These are phyloP conservation scores for Arctium minus DNA, from an alignment of 129 eudicot species.

Conservation along the genomic window DNA sequence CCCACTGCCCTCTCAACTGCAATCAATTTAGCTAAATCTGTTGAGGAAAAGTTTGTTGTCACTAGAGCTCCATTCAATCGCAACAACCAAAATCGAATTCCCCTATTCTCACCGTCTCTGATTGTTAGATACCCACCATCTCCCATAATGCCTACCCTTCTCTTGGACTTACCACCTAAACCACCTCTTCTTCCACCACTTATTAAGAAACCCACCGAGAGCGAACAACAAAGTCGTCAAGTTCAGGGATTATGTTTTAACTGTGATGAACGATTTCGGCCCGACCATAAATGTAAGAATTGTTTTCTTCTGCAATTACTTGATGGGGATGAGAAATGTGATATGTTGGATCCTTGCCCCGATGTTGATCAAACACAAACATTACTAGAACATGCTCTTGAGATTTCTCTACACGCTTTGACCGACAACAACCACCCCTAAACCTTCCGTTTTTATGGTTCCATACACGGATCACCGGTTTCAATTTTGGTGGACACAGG, in stretches of 20 bases:
- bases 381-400: not conserved
- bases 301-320: not conserved
- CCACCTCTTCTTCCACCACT: not conserved
- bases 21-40: no score
- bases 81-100: no score
- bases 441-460: not conserved
- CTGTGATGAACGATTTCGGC: not conserved
- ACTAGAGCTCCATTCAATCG: no score
- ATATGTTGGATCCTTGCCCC: not conserved
- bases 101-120: no score
- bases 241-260: not conserved
- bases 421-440: not conserved
- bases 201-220: not conserved
- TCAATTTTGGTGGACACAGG: not conserved
- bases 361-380: not conserved
- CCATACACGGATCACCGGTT: not conserved
- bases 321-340: not conserved
- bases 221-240: not conserved
- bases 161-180: not conserved
- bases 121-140: not conserved
- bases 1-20: no score
- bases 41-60: no score
- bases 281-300: not conserved
- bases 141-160: not conserved
- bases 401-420: not conserved